Evolutionary conservation across 352 stramenopile species (phyloP).

Genomic region (Pythium grandisporangium): DNA sequence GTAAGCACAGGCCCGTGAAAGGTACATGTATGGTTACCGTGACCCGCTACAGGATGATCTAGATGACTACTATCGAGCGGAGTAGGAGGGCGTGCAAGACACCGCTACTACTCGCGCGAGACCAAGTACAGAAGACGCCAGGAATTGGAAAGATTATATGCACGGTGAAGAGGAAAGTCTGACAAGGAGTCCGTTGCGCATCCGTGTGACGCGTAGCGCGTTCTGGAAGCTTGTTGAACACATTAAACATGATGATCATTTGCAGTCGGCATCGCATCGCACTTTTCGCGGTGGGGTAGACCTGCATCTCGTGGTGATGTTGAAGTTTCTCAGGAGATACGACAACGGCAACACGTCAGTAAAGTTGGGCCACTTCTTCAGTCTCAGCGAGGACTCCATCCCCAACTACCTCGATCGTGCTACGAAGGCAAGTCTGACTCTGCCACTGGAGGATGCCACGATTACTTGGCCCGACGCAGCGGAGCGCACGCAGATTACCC

Average conservation of each 20-base stretch:
- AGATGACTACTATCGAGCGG: not conserved
- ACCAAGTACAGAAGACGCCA: not conserved
- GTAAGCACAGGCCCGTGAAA: not conserved
- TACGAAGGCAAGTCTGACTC: not conserved
- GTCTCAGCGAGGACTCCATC: slow-evolving; percentile 9
- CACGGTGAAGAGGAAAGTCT: not conserved
- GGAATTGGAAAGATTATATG: slow-evolving; percentile 3
- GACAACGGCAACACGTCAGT: slow-evolving; percentile 11
- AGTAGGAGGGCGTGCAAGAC: slow-evolving; percentile 1
- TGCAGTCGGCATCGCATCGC: slow-evolving; percentile 1
- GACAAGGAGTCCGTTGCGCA: slow-evolving; percentile 4
- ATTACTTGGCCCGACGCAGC: slow-evolving; percentile 7
- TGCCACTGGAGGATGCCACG: not conserved
- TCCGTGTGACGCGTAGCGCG: slow-evolving; percentile 2
- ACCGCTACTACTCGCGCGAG: not conserved
- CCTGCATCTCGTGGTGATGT: slow-evolving; percentile 13
- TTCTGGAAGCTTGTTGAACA: slow-evolving; percentile 4
- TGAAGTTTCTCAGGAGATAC: slow-evolving; percentile 16
- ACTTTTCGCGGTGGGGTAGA: slow-evolving; percentile 12
- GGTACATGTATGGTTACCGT: not conserved
- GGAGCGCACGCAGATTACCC: too few relatives aligned
- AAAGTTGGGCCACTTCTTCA: slow-evolving; percentile 14
- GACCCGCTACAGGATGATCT: slow-evolving; percentile 4
- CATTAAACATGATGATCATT: slow-evolving; percentile 4
- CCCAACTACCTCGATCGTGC: slow-evolving; percentile 10